Evolutionary conservation across 148 eudicot species (phyloP).

Genomic region (Fallopia convolvulus): DNA sequence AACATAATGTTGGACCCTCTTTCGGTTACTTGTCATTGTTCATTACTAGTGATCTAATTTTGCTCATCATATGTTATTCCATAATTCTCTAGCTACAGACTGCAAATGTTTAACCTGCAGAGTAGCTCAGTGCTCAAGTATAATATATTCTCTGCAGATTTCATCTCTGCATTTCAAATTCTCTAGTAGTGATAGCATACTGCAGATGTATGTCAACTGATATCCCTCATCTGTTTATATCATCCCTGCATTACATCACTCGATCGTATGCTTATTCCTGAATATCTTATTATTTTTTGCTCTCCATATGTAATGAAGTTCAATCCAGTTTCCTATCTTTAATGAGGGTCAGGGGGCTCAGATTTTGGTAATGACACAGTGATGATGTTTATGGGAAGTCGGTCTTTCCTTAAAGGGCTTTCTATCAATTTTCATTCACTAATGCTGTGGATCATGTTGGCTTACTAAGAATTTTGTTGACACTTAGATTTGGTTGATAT

Average conservation of each 20-base stretch:
- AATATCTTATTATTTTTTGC: too few species aligned
- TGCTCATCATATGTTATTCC: not conserved
- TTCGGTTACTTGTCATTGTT: not conserved
- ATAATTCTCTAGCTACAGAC: not conserved
- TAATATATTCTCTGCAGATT: not conserved
- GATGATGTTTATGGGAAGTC: not conserved
- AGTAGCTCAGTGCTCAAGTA: too few species aligned
- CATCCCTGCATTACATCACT: not conserved
- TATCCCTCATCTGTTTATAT: not conserved
- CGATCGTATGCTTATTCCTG: not conserved
- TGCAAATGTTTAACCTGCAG: not conserved
- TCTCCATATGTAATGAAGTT: not conserved
- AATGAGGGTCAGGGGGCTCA: too few species aligned
- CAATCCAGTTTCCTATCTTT: not conserved
- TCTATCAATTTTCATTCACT: not conserved
- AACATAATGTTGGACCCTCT: not conserved
- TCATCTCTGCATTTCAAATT: not conserved
- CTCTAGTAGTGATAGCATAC: not conserved
- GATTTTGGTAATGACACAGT: not conserved
- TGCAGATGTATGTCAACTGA: not conserved
- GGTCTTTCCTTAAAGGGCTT: not conserved
- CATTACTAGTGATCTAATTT: not conserved
- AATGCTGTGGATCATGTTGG: not conserved
- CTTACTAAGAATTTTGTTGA: not conserved
- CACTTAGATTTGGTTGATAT: not conserved